A percentile compares a stretch with the other conserved stretches of the same genome.
These are phyloP conservation scores for Nemania sp. DNA, from an alignment of 2,329 filamentous ascomycete genomes.

Conservation along the genomic window DNA sequence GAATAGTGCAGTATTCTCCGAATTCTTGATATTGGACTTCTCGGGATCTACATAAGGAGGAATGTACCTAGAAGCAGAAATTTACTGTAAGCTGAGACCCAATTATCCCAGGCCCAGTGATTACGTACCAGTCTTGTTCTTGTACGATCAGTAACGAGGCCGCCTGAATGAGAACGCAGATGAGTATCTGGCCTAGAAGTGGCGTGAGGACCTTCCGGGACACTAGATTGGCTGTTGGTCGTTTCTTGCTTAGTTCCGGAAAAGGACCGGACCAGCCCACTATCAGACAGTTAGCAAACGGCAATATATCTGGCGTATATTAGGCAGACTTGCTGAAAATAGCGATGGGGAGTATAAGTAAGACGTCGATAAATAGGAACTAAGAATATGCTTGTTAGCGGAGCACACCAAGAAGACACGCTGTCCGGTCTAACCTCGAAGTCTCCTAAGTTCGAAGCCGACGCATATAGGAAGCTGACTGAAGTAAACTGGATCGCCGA, in stretches of 20 bases:
- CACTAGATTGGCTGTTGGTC: conserved; percentile 89
- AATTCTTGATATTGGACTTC: conserved; percentile 86
- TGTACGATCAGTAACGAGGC: conserved; percentile 75
- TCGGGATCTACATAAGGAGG: conserved; percentile 78
- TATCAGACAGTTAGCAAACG: conserved; percentile 37
- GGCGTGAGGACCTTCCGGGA: conserved; percentile 90
- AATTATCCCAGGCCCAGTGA: neutral
- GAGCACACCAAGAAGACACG: neutral
- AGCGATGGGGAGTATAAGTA: conserved; percentile 91
- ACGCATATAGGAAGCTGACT: conserved; percentile 94
- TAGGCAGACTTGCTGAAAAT: conserved; percentile 74
- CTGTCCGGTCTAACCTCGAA: conserved; percentile 67
- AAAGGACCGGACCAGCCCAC: conserved; percentile 95
- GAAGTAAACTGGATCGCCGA: conserved; percentile 99
- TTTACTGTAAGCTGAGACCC: neutral
- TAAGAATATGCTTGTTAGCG: conserved; percentile 37
- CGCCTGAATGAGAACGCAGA: conserved; percentile 79
- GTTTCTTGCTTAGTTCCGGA: conserved; percentile 75
- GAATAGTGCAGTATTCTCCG: conserved; percentile 91
- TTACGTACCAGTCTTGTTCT: conserved; percentile 72
- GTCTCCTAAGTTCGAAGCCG: conserved; percentile 91
- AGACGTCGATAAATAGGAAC: conserved; percentile 93
- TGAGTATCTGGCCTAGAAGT: conserved; percentile 82
- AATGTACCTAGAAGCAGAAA: conserved; percentile 61
- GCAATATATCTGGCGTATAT: neutral